Evolutionary conservation across 192 early-diverging fungal species (phyloP).

Genomic region (Chytriomyces confervae): DNA sequence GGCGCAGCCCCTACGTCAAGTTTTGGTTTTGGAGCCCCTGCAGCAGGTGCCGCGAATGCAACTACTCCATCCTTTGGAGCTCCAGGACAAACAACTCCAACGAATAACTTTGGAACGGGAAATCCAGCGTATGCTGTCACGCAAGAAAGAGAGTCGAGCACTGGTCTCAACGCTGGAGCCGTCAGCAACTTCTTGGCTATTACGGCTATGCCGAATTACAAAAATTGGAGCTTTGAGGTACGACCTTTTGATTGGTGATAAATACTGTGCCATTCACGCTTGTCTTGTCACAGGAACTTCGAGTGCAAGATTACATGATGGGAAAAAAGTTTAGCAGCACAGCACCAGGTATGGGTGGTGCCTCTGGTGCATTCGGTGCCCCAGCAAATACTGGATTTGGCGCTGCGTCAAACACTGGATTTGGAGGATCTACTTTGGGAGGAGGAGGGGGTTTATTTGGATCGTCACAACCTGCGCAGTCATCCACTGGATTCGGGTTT

Average conservation of each 20-base stretch:
- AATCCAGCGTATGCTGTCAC: slow-evolving; percentile 52
- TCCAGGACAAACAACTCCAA: slow-evolving; percentile 43
- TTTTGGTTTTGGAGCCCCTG: slow-evolving; percentile 45
- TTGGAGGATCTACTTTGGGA: slow-evolving; percentile 37
- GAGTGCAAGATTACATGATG: slow-evolving; percentile 85
- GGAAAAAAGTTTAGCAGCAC: slow-evolving; percentile 70
- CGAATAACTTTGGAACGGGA: slow-evolving; percentile 50
- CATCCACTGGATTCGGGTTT: slow-evolving; percentile 30
- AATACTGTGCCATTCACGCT: slow-evolving; percentile 1
- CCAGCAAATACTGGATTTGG: slow-evolving; percentile 52
- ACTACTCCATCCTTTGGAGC: slow-evolving; percentile 54
- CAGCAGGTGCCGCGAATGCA: slow-evolving; percentile 39
- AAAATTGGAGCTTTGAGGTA: slow-evolving; percentile 82
- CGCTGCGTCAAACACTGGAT: slow-evolving; percentile 50
- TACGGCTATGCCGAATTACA: slow-evolving; percentile 86
- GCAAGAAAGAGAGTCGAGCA: slow-evolving; percentile 51
- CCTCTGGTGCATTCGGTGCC: slow-evolving; percentile 53
- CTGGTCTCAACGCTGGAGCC: slow-evolving; percentile 55
- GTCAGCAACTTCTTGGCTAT: slow-evolving; percentile 69
- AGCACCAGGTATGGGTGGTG: slow-evolving; percentile 46
- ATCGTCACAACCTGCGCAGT: slow-evolving; percentile 2
- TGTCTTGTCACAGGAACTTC: slow-evolving; percentile 67
- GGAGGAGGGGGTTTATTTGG: slow-evolving; percentile 31
- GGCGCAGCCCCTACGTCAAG: slow-evolving; percentile 17
- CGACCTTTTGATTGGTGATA: not conserved